Evolutionary conservation across 1,139 yeast genomes (phyloP).

Genomic region (Ashbya aceris): DNA sequence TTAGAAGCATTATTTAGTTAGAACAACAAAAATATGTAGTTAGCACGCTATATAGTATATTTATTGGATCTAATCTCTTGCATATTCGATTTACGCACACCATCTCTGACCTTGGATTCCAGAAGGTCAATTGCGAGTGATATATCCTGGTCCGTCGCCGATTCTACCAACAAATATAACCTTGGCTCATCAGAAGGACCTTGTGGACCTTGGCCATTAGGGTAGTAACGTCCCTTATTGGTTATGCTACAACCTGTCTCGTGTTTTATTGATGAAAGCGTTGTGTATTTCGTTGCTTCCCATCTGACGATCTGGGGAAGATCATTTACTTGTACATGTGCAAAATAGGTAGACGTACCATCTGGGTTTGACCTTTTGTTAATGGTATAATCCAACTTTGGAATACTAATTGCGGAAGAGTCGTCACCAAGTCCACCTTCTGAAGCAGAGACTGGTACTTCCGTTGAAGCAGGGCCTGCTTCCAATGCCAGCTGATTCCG

Average conservation of each 20-base stretch:
- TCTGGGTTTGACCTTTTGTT: slow-evolving; percentile 33
- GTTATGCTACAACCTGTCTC: slow-evolving; percentile 73
- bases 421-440: slow-evolving; percentile 30
- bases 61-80: slow-evolving; percentile 23
- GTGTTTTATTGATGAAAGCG: slow-evolving; percentile 57
- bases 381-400: slow-evolving; percentile 36
- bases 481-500: slow-evolving; percentile 29
- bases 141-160: slow-evolving; percentile 56
- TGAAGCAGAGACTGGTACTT: slow-evolving; percentile 21
- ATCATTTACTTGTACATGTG: slow-evolving; percentile 73
- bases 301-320: slow-evolving; percentile 79
- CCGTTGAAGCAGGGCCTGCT: neutral
- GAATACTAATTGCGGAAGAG: slow-evolving; percentile 52
- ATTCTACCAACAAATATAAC: slow-evolving; percentile 72
- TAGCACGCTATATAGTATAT: slow-evolving; percentile 4
- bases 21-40: slow-evolving; percentile 4
- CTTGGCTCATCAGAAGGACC: slow-evolving; percentile 56
- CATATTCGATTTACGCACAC: slow-evolving; percentile 32
- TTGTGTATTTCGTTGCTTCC: slow-evolving; percentile 67
- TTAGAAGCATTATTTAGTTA: neutral
- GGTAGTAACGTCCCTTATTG: slow-evolving; percentile 69
- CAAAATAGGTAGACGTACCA: slow-evolving; percentile 56
- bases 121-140: slow-evolving; percentile 56
- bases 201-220: slow-evolving; percentile 41
- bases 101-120: slow-evolving; percentile 52